Conservation (phyloP, 2,329 filamentous ascomycete species). For the Calonectria montana region DNA sequence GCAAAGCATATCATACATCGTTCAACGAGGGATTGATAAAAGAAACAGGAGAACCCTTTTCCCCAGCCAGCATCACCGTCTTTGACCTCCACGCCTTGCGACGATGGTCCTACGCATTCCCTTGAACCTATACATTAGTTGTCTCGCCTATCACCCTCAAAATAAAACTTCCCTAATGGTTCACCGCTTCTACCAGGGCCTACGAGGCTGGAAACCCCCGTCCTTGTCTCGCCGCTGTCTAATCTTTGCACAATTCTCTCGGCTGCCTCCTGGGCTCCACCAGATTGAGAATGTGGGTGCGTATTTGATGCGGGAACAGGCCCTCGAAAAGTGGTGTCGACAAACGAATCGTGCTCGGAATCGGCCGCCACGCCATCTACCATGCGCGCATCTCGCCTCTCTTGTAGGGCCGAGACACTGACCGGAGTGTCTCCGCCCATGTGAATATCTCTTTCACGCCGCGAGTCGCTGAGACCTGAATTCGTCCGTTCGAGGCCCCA, state of each 20-base stretch:
- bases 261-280: slow-evolving; percentile 62
- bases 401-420: slow-evolving; percentile 59
- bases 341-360: slow-evolving; percentile 66
- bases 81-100: slow-evolving; percentile 13
- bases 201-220: slow-evolving; percentile 52
- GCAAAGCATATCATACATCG: slow-evolving; percentile 10
- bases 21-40: slow-evolving; percentile 8
- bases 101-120: slow-evolving; percentile 5
- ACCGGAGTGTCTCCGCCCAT: slow-evolving; percentile 55
- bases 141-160: slow-evolving; percentile 58
- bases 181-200: slow-evolving; percentile 58
- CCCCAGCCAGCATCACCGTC: not conserved
- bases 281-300: slow-evolving; percentile 38
- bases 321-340: slow-evolving; percentile 73
- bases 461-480: slow-evolving; percentile 63
- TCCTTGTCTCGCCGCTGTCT: slow-evolving; percentile 60
- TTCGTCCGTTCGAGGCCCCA: slow-evolving; percentile 63
- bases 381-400: slow-evolving; percentile 71
- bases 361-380: slow-evolving; percentile 74
- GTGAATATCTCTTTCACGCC: slow-evolving; percentile 48
- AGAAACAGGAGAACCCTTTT: not conserved
- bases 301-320: slow-evolving; percentile 59
- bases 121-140: slow-evolving; percentile 8
- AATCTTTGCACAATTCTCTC: slow-evolving; percentile 73
- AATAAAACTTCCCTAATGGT: slow-evolving; percentile 68